Conservation (phyloP, 2,329 filamentous ascomycete genomes). For the Gyromitra esculenta region DNA sequence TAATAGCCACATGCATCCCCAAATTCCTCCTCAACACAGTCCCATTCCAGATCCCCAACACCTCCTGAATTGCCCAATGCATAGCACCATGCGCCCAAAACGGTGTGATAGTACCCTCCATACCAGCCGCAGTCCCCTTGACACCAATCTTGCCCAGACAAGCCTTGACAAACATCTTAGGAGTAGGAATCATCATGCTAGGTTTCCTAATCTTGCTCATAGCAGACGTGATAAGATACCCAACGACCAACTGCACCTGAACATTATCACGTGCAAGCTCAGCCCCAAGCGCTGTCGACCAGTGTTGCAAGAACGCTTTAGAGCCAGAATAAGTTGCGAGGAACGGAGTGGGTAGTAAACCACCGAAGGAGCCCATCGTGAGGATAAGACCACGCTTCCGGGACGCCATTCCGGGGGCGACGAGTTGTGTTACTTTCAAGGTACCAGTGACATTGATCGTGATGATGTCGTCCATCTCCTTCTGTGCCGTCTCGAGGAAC, state of each 20-base stretch:
- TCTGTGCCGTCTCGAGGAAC: constrained; percentile 79
- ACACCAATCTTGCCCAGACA: constrained; percentile 82
- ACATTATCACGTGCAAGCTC: constrained; percentile 84
- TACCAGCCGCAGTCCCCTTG: constrained; percentile 64
- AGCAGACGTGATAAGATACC: constrained; percentile 91
- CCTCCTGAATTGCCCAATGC: constrained; percentile 78
- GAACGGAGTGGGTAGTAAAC: constrained; percentile 88
- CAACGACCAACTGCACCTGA: constrained; percentile 89
- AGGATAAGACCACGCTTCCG: constrained; percentile 88
- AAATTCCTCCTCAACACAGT: constrained; percentile 71
- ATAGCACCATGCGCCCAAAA: constrained; percentile 92
- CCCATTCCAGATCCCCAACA: constrained; percentile 69
- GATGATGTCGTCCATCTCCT: constrained; percentile 89
- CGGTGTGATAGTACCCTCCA: constrained; percentile 81
- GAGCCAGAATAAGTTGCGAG: constrained; percentile 96
- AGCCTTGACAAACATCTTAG: constrained; percentile 81
- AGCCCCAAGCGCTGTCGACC: constrained; percentile 84
- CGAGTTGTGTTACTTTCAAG: constrained; percentile 83
- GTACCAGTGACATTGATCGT: constrained; percentile 95
- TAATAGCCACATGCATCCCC: constrained; percentile 82
- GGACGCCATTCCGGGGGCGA: constrained; percentile 84
- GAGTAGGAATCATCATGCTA: constrained; percentile 79
- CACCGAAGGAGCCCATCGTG: constrained; percentile 97
- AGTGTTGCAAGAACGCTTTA: constrained; percentile 98
- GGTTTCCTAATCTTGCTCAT: constrained; percentile 95